Conservation (phyloP, 768 basidiomycete genomes). For the Hortiboletus campestris region DNA sequence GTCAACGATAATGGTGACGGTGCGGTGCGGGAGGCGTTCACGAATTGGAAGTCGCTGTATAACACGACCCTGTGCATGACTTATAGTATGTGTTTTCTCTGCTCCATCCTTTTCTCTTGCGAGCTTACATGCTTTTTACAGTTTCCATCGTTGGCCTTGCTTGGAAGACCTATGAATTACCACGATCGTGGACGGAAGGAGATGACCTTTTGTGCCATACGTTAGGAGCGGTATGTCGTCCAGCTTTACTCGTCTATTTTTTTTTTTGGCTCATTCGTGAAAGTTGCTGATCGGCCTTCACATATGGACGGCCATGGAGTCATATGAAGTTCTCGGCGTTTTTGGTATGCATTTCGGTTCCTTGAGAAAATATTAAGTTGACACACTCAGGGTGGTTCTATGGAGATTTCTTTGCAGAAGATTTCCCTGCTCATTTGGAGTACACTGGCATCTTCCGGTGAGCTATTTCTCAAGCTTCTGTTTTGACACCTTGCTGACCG, state of each 20-base stretch:
- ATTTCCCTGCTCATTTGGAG: constrained; percentile 84
- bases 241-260: background rate
- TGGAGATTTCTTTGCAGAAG: constrained; percentile 95
- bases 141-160: constrained; percentile 84
- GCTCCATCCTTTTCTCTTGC: background rate
- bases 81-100: constrained; percentile 58
- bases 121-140: constrained; percentile 29
- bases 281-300: constrained; percentile 86
- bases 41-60: constrained; percentile 92
- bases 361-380: background rate
- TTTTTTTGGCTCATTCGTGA: constrained; percentile 3
- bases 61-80: constrained; percentile 95
- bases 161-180: constrained; percentile 86
- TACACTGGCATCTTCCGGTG: constrained; percentile 98
- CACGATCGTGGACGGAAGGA: constrained; percentile 83
- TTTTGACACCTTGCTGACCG: background rate
- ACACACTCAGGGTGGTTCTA: constrained; percentile 86
- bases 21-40: constrained; percentile 90
- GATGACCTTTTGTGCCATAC: constrained; percentile 86
- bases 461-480: constrained; percentile 10
- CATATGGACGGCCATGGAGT: constrained; percentile 87
- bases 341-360: constrained; percentile 58
- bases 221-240: constrained; percentile 68
- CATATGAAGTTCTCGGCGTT: constrained; percentile 88
- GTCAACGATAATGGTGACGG: constrained; percentile 63